These are phyloP conservation scores for Sporothrix brunneoviolacea DNA, from an alignment of 2,329 filamentous ascomycete species.

Conservation along the genomic window DNA sequence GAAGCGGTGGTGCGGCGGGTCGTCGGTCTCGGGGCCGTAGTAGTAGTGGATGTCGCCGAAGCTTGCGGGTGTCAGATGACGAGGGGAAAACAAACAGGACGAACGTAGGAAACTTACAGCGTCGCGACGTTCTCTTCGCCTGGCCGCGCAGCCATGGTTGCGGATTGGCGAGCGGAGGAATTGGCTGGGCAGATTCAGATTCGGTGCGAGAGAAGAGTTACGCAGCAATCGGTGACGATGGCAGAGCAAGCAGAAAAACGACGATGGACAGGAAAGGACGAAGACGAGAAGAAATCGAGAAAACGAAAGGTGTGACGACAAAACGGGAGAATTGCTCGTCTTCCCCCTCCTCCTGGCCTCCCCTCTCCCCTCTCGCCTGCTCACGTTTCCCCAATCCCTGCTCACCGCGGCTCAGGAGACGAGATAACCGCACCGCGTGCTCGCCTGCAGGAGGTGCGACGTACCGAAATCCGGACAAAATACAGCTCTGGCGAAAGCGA, in stretches of 20 bases:
- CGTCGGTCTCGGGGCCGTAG: constrained; percentile 59
- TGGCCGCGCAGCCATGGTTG: constrained; percentile 37
- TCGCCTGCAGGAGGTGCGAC: background rate
- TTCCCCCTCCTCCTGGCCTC: background rate
- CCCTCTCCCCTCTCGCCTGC: background rate
- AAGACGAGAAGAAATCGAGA: background rate
- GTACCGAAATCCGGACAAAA: too few species aligned
- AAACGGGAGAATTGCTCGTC: background rate
- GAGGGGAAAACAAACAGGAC: too few species aligned
- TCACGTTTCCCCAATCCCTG: background rate
- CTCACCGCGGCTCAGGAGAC: constrained; percentile 1
- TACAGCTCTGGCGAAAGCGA: too few species aligned
- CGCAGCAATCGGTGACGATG: background rate
- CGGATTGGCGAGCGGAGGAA: background rate
- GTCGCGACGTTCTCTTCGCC: constrained; percentile 43
- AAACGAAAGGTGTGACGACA: too few species aligned
- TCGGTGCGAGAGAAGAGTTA: background rate
- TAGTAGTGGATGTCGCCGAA: constrained; percentile 76
- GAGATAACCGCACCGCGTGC: constrained; percentile 2
- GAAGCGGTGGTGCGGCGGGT: constrained; percentile 72
- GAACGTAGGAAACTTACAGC: constrained; percentile 34
- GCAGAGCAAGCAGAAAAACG: background rate
- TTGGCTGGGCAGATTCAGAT: background rate
- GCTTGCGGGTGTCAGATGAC: constrained; percentile 33
- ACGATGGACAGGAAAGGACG: background rate